Percentiles rank a stretch among this genome's conserved stretches.
Evolutionary conservation across 331 rosid genomes (phyloP).

Genomic region (Quercus lobata): DNA sequence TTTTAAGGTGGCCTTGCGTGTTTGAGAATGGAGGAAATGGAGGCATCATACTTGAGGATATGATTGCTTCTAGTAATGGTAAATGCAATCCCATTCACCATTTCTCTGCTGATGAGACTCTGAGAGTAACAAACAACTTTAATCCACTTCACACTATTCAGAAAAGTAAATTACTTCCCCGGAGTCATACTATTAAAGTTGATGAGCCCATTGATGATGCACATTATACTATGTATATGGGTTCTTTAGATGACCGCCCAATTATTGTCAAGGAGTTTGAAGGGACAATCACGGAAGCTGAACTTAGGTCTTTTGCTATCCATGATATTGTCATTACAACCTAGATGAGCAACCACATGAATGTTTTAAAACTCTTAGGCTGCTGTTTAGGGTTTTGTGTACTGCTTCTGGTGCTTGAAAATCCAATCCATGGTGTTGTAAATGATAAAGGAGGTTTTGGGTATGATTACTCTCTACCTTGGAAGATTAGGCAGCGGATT

Average conservation of each 20-base stretch:
- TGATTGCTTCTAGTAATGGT: background rate
- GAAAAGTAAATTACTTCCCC: no score
- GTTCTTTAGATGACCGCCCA: background rate
- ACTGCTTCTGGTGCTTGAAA: background rate
- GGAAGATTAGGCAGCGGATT: background rate
- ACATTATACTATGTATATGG: background rate
- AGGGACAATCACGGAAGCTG: background rate
- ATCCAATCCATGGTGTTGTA: background rate
- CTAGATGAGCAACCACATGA: background rate
- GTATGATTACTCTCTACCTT: background rate
- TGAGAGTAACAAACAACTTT: background rate
- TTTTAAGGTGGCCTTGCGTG: background rate
- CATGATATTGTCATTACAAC: background rate
- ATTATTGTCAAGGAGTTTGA: background rate
- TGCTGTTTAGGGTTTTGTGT: background rate
- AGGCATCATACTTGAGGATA: conserved; percentile 5
- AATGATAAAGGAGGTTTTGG: background rate
- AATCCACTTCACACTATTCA: no score
- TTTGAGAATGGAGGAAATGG: background rate
- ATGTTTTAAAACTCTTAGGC: background rate
- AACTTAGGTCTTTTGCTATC: background rate
- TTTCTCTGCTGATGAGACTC: background rate
- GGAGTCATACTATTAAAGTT: no score
- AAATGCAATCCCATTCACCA: background rate
- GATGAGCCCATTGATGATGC: background rate